Evolutionary conservation across 2,329 filamentous ascomycete species (phyloP).

Genomic region (Bipolaris gigantea): DNA sequence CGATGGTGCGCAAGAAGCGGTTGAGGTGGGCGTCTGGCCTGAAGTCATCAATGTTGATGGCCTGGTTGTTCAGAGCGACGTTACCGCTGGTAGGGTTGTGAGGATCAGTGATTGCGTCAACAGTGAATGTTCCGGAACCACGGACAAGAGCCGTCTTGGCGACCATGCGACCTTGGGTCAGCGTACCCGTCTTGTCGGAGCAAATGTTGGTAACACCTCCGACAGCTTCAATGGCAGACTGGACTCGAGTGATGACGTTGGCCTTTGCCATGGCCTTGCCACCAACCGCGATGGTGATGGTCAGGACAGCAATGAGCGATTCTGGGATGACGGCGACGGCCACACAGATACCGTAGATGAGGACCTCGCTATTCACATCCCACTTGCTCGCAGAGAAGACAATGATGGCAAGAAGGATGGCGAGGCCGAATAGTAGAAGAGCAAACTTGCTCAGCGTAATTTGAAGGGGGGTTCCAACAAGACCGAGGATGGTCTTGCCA

Average conservation of each 20-base stretch:
- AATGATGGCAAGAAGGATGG: slow-evolving; percentile 69
- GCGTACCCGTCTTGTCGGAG: slow-evolving; percentile 47
- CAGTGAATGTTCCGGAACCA: slow-evolving; percentile 36
- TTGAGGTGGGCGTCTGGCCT: slow-evolving; percentile 23
- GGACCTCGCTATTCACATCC: slow-evolving; percentile 47
- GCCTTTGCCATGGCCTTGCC: slow-evolving; percentile 48
- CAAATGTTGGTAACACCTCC: slow-evolving; percentile 49
- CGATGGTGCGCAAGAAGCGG: slow-evolving; percentile 42
- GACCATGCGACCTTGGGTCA: slow-evolving; percentile 48
- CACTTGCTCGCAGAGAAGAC: slow-evolving; percentile 65
- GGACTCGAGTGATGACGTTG: slow-evolving; percentile 47
- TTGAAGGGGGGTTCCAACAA: slow-evolving; percentile 81
- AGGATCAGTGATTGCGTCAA: slow-evolving; percentile 42
- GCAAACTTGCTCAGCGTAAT: slow-evolving; percentile 85
- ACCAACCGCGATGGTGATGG: slow-evolving; percentile 62
- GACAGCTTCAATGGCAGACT: slow-evolving; percentile 46
- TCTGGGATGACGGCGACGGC: slow-evolving; percentile 53
- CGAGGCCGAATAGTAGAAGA: slow-evolving; percentile 54
- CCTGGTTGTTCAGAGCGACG: slow-evolving; percentile 34
- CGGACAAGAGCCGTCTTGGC: slow-evolving; percentile 44
- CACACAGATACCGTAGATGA: slow-evolving; percentile 54
- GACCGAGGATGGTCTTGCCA: slow-evolving; percentile 60
- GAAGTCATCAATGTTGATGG: slow-evolving; percentile 30
- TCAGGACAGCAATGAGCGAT: slow-evolving; percentile 65
- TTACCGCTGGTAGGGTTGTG: slow-evolving; percentile 42